These are phyloP conservation scores for Paspalum vaginatum DNA, from an alignment of 176 grass and related monocot genomes.

Conservation along the genomic window DNA sequence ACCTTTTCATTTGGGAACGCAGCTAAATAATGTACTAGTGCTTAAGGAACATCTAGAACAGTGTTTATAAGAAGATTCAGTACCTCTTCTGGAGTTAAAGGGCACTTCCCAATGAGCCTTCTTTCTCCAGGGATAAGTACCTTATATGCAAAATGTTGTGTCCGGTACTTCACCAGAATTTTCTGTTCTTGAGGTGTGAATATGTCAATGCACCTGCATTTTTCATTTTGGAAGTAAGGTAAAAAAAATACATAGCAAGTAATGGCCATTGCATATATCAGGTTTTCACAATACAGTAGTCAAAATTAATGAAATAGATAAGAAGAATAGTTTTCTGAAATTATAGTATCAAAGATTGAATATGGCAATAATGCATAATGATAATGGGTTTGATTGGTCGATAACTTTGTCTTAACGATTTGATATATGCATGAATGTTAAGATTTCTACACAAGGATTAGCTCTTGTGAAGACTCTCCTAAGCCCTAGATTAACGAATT, in stretches of 20 bases:
- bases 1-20: not conserved
- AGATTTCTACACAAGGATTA: not conserved
- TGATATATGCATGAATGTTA: conserved; percentile 28
- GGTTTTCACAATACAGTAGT: conserved; percentile 15
- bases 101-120: conserved; percentile 86
- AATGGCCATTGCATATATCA: not conserved
- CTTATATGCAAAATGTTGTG: conserved; percentile 80
- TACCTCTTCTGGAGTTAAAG: conserved; percentile 99
- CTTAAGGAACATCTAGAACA: conserved; percentile 23
- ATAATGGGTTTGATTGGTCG: not conserved
- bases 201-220: conserved; percentile 88
- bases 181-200: conserved; percentile 81
- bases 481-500: not conserved
- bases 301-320: conserved; percentile 12
- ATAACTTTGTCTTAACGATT: conserved; percentile 4
- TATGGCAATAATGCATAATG: conserved; percentile 16
- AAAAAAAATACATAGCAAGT: conserved; percentile 22
- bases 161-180: conserved; percentile 83
- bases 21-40: conserved; percentile 11
- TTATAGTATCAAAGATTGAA: conserved; percentile 7
- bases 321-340: not conserved
- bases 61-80: conserved; percentile 25
- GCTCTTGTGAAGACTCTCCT: not conserved
- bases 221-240: conserved; percentile 35
- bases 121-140: conserved; percentile 71